These are phyloP conservation scores for grape (Vitis vinifera) DNA, from an alignment of 164 flowering plant species.

Conservation along the genomic window ASM3070453v1 NC_081821.1:6776501-6777000, in stretches of 20 bases:
- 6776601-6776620: slow-evolving; percentile 20
- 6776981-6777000: slow-evolving; percentile 88
- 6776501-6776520: slow-evolving; percentile 86
- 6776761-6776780: neutral
- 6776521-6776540: slow-evolving; percentile 99
- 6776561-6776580: slow-evolving; percentile 71
- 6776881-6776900: slow-evolving; percentile 53
- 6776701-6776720: too few species aligned
- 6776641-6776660: too few species aligned
- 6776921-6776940: neutral
- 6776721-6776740: neutral
- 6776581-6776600: slow-evolving; percentile 67
- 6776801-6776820: slow-evolving; percentile 69
- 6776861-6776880: slow-evolving; percentile 87
- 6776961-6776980: slow-evolving; percentile 75
- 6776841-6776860: slow-evolving; percentile 87
- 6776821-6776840: slow-evolving; percentile 91
- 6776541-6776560: slow-evolving; percentile 79
- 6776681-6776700: neutral
- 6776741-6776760: neutral
- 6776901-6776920: slow-evolving; percentile 9
- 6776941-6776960: neutral
- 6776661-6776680: neutral
- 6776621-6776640: neutral
- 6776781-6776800: slow-evolving; percentile 42